Evolutionary conservation across 2,329 filamentous ascomycete species (phyloP), one percentile per base, ranked within the genome.

Genomic region (Acarospora socialis): DNA sequence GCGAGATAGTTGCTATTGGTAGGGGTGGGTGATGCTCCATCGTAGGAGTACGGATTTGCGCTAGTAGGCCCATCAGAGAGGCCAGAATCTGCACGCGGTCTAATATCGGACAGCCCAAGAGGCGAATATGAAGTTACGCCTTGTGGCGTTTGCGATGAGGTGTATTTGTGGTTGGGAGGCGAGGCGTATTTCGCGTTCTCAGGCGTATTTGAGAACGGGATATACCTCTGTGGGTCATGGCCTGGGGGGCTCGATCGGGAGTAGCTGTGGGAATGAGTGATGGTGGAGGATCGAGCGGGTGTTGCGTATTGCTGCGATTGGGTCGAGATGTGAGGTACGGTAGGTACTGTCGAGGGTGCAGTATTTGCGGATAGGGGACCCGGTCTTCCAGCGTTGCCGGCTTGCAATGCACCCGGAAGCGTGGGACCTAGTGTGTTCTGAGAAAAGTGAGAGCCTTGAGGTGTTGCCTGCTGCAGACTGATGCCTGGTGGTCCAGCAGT

Each of bases 1-100:
- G 87, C 84, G 41, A 92, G 61, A 51, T 94, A 93, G 53, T 87
- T 94, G 64, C 83, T 92, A 41, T 87, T 92, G 4, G 51, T 81
- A 56, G 51, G 77, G 54, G 56, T 72, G 63, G 40, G 72, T 53
- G 50, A 72, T 70, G 73, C 70, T 31, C 73, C 64, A 48, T 84
- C 80, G 50, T 78, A 78, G 31, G 70, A 66, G 43, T 55, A 65
- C 55, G 56, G 54, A 26, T 61, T 62, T 3, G 66, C 62, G 19
- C 75, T 76, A 24, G 74, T 65, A 9, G 70, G 61, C 30, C 74
- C 72, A 43, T 92, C 83, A 12, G 76, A 75, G 49, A 90, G 68
- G 51, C 71, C 76, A 30, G 81, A 86, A 50, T 93, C 82, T 42
- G 81, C 80, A 35, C 83, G 73, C 7, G 84, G 83, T 36, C 87